Evolutionary conservation across 352 stramenopile species (phyloP).

Genomic region (Globisporangium perplexum): DNA sequence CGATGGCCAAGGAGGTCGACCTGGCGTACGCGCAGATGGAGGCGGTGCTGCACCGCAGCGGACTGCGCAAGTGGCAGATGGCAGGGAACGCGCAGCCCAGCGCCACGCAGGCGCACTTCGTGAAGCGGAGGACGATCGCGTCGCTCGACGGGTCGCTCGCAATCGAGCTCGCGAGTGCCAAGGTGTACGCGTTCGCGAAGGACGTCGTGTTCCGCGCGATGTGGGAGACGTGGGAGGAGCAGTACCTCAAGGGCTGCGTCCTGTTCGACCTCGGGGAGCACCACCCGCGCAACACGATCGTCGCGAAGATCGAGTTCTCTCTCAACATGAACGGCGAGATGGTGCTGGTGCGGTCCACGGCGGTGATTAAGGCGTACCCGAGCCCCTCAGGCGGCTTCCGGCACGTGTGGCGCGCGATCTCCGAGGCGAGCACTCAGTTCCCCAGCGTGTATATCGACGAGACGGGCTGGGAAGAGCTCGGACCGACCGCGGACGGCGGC

Average conservation of each 20-base stretch:
- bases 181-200: background rate
- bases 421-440: background rate
- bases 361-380: background rate
- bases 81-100: slow-evolving; percentile 20
- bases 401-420: slow-evolving; percentile 1
- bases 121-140: background rate
- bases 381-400: background rate
- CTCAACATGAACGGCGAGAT: background rate
- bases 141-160: background rate
- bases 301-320: background rate
- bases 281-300: background rate
- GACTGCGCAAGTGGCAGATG: slow-evolving; percentile 29
- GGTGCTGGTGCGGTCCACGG: background rate
- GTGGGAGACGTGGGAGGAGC: slow-evolving; percentile 7
- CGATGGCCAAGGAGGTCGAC: background rate
- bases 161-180: slow-evolving; percentile 3
- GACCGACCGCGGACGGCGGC: background rate
- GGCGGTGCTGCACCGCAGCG: slow-evolving; percentile 33
- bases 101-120: slow-evolving; percentile 1
- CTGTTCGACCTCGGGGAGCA: background rate
- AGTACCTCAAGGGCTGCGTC: background rate
- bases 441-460: slow-evolving; percentile 4
- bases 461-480: slow-evolving; percentile 1
- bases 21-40: background rate
- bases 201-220: background rate